These are phyloP conservation scores for Pseudonitzschia multiseries DNA, from an alignment of 108 stramenopile species.

Conservation along the genomic window DNA sequence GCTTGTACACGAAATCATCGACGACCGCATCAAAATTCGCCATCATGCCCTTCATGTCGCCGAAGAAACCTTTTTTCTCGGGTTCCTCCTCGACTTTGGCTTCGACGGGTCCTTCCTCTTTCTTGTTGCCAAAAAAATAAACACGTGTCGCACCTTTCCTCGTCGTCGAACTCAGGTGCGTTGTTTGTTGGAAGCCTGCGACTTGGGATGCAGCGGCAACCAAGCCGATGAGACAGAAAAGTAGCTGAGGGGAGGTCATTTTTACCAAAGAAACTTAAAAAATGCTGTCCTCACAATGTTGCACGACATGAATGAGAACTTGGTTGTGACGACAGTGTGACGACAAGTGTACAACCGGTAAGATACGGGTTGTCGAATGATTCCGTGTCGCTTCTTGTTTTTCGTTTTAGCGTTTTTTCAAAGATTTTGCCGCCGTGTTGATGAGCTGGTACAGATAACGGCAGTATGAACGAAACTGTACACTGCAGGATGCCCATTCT, in stretches of 20 bases:
- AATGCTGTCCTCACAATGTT: too few species aligned
- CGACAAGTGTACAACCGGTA: too few species aligned
- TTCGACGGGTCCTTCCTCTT: not conserved
- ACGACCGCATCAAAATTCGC: constrained; percentile 69
- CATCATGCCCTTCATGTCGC: constrained; percentile 35
- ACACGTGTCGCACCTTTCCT: not conserved
- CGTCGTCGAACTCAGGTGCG: not conserved
- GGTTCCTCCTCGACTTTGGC: not conserved
- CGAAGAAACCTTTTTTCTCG: constrained; percentile 13
- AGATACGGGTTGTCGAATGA: too few species aligned
- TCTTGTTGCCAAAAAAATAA: constrained; percentile 10
- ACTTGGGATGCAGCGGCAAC: not conserved
- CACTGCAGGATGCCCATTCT: not conserved
- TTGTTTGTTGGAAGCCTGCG: constrained; percentile 7
- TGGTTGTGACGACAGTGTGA: too few species aligned
- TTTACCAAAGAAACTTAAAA: not conserved
- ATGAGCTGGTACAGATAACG: not conserved
- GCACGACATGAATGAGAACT: too few species aligned
- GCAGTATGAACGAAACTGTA: not conserved
- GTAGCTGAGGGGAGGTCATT: not conserved
- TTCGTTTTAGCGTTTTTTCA: not conserved
- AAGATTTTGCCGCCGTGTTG: not conserved
- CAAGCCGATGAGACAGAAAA: not conserved
- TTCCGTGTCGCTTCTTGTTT: too few species aligned
- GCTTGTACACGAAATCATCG: constrained; percentile 84